A percentile compares a stretch with the other conserved stretches of the same genome.
Conservation (phyloP, 345 rosid species). For the Geranium brycei region DNA sequence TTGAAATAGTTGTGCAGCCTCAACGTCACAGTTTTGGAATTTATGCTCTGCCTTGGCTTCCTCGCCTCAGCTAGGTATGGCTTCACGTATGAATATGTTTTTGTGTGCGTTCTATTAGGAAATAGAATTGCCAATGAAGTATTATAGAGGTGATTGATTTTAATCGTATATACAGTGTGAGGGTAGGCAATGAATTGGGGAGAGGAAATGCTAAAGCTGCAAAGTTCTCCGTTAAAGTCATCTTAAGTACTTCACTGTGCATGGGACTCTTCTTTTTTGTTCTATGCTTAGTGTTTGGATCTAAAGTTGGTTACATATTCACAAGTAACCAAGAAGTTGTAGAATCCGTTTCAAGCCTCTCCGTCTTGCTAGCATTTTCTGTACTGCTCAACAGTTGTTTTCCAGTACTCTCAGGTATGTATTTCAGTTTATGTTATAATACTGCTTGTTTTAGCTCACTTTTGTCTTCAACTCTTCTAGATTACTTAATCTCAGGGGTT, state of each 20-base stretch:
- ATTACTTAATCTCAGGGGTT: slow-evolving; percentile 9
- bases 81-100: too few relatives aligned
- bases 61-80: slow-evolving; percentile 37
- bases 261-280: slow-evolving; percentile 32
- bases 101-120: too few relatives aligned
- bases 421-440: background rate
- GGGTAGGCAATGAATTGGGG: slow-evolving; percentile 50
- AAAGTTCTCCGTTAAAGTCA: slow-evolving; percentile 33
- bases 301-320: slow-evolving; percentile 27
- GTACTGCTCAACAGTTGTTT: slow-evolving; percentile 39
- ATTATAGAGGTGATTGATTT: background rate
- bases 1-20: slow-evolving; percentile 19
- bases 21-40: slow-evolving; percentile 30
- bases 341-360: slow-evolving; percentile 20
- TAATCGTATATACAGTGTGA: slow-evolving; percentile 19
- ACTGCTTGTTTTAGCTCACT: background rate
- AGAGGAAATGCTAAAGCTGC: slow-evolving; percentile 40
- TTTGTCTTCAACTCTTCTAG: too few relatives aligned
- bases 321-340: slow-evolving; percentile 22
- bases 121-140: too few relatives aligned
- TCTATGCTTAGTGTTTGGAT: slow-evolving; percentile 26
- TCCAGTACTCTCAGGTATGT: slow-evolving; percentile 34
- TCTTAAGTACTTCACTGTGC: slow-evolving; percentile 16
- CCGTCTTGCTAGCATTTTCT: slow-evolving; percentile 30
- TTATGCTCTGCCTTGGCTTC: slow-evolving; percentile 46